These are phyloP conservation scores for Arthrobotrys sphaeroides DNA, from an alignment of 2,329 filamentous ascomycete species.

Conservation along the genomic window DNA sequence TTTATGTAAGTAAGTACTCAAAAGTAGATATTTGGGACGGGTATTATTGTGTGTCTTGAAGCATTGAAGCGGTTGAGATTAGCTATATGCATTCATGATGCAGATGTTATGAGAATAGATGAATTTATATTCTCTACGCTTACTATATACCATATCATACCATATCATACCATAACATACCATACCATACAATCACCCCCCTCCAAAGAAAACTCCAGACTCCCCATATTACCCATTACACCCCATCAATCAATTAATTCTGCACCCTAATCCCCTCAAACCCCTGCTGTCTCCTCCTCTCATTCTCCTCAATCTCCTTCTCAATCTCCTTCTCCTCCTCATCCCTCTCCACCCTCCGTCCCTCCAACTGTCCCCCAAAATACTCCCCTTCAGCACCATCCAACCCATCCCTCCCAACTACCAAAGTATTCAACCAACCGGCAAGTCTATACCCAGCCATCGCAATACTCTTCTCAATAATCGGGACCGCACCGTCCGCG, in stretches of 20 bases:
- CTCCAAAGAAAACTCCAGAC: constrained; percentile 1
- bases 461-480: constrained; percentile 73
- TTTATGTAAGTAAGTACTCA: background rate
- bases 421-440: constrained; percentile 73
- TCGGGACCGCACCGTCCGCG: constrained; percentile 71
- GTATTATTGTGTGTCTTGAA: too few relatives aligned
- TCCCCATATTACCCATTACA: background rate
- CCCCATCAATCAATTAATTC: background rate
- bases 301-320: constrained; percentile 13
- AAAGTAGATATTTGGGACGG: background rate
- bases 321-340: background rate
- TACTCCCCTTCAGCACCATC: background rate
- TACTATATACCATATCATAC: background rate
- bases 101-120: background rate
- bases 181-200: background rate
- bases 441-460: constrained; percentile 75
- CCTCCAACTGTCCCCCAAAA: background rate
- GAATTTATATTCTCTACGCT: background rate
- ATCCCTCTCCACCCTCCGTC: background rate
- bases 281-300: background rate
- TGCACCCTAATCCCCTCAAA: constrained; percentile 32
- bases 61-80: background rate
- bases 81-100: background rate
- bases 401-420: constrained; percentile 56
- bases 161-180: background rate